Base-by-base conservation (phyloP, 1,284 basidiomycete genomes). In the Psilocybe mexicana region DNA sequence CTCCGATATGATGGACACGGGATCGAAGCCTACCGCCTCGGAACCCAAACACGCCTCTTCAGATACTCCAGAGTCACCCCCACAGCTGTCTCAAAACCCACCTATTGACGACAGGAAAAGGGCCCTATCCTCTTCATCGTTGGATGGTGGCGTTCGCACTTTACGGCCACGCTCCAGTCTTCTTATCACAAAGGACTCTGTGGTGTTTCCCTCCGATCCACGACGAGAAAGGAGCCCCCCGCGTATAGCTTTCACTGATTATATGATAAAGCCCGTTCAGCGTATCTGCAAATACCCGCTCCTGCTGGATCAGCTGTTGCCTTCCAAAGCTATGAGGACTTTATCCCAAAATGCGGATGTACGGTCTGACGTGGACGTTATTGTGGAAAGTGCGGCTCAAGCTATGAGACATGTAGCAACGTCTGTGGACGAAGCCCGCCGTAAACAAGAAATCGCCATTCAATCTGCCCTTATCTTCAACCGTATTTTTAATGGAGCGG, bases 281-380 rank as follows among this genome's bases (percentile, higher is more conserved):
- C 79, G 93, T 43, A 88, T 96, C 47, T 96, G 94, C 80, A 92
- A 90, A 66, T 98, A 98, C 69, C 93, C 94, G 7, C 80, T 97
- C 43, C 81, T 98, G 11, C 83, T 98, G 38, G 87, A 88, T 58
- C 86, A 92, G 65, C 81, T 97, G 49, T 79, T 81, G 52, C 72
- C 75, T n/a, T 69, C 72, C 43, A 74, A 73, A 58, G 64, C 69
- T 11, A 57, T 71, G 8, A 64, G 63, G 49, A 60, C 67, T 26
- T 60, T 67, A 42, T 61, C 62, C 4, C 60, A 62, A 35, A 61
- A 62, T 54, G 61, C 51, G 43, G 61, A 62, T 58, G 45, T 56
- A 55, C 65, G 62, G n/a, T 70, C 71, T 24, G 74, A 76, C 57
- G 67, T 76, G 26, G 75, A 79, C 54, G 72, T 76, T 40, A 71